phyloP scores from a whole-genome alignment of 2,329 filamentous ascomycete species.

The Fusarium illudens region DNA sequence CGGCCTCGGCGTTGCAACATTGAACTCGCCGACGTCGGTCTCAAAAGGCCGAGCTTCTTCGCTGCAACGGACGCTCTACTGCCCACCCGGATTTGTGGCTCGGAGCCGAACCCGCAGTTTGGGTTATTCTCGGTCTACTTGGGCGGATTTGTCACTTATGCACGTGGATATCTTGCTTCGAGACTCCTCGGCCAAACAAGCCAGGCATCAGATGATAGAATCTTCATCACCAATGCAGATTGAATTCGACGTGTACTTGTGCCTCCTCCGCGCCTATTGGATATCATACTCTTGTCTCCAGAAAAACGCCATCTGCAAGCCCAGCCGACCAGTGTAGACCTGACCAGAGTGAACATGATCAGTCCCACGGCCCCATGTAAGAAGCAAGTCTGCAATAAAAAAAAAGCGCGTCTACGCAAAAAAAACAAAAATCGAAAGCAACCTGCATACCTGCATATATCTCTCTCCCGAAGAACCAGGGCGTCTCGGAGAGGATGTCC shows the following conservation, averaged over 20 bases:
- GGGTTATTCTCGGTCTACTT: neutral
- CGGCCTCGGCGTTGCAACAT: neutral
- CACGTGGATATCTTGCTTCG: neutral
- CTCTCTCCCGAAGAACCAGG: neutral
- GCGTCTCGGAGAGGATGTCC: neutral
- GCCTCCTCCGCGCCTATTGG: neutral
- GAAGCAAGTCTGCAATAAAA: slow-evolving; percentile 4
- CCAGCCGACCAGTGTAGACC: neutral
- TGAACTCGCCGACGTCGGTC: neutral
- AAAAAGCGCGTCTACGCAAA: slow-evolving; percentile 5
- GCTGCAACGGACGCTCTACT: neutral
- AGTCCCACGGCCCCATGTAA: neutral
- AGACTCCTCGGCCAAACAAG: neutral
- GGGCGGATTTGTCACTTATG: neutral
- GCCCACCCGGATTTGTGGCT: slow-evolving; percentile 7
- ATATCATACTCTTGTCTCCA: slow-evolving; percentile 1
- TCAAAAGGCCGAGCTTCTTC: neutral
- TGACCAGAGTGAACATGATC: neutral
- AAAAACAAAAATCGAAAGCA: neutral
- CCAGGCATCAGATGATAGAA: neutral
- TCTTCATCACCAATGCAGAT: neutral
- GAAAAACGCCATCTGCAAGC: neutral
- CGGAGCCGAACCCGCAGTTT: slow-evolving; percentile 9
- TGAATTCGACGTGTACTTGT: neutral
- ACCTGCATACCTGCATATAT: neutral